Evolutionary conservation across 441 rosid species (phyloP).

Genomic region (Isatis lusitanica): DNA sequence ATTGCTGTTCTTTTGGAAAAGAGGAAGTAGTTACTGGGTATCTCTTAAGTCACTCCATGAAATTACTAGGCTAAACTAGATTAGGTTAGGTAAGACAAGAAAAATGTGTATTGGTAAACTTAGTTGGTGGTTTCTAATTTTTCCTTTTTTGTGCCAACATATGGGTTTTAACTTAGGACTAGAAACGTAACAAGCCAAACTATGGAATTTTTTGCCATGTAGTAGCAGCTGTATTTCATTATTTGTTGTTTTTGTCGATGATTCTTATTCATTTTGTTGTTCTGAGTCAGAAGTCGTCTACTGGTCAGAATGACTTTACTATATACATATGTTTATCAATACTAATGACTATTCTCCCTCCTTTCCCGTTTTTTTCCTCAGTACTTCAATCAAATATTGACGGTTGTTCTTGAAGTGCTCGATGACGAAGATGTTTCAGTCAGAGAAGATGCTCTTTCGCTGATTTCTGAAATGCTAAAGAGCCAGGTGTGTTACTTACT

Average conservation of each 20-base stretch:
- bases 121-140: constrained; percentile 5
- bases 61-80: constrained; percentile 1
- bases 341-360: constrained; percentile 19
- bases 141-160: background rate
- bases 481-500: constrained; percentile 59
- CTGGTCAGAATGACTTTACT: constrained; percentile 15
- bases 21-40: background rate
- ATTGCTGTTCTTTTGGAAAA: background rate
- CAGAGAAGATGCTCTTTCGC: constrained; percentile 72
- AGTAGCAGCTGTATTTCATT: background rate
- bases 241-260: background rate
- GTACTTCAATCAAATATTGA: constrained; percentile 98
- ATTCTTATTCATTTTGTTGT: constrained; percentile 5
- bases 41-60: background rate
- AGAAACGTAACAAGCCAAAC: constrained; percentile 13
- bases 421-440: constrained; percentile 76
- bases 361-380: constrained; percentile 44
- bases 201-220: background rate
- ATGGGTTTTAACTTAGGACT: background rate
- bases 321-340: constrained; percentile 6
- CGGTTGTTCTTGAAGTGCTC: constrained; percentile 90
- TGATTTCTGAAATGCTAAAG: constrained; percentile 85
- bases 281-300: background rate
- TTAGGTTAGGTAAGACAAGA: constrained; percentile 1
- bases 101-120: constrained; percentile 7